Evolutionary conservation across 2,329 filamentous ascomycete genomes (phyloP), one percentile per base, ranked within the genome.

Genomic region (Teratosphaeria destructans): DNA sequence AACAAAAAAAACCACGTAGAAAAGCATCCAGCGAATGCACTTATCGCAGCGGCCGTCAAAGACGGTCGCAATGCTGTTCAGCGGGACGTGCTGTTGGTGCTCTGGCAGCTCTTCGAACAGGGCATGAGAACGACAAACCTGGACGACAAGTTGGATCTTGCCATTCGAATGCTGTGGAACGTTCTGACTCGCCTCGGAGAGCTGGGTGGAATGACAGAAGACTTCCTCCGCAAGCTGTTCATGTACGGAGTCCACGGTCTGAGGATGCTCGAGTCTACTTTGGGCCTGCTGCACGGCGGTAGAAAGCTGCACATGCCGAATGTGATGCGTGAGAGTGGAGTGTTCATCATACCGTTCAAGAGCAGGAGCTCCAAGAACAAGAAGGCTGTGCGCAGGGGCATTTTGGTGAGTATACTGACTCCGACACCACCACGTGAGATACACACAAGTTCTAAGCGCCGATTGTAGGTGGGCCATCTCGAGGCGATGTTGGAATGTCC

Each of bases 221-320:
- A 27, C 5, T 61, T 43, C 29, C 6, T 61, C 8, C 52, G 57
- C 43, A 53, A 43, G 53, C 32, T 61, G 10, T 61, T 61, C 54
- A 10, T 8, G n/a, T 34, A 55, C 29, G 59, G 59, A n/a, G 59
- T 59, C 43, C 59, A 59, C 23, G 47, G 26, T 6, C 43, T 61
- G 19, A 49, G 32, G 19, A 23, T 35, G 6, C 53, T 61, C 12
- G 59, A 56, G 54, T 16, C 32, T n/a, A 34, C 53, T 19, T 32
- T 56, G 19, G 34, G 32, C 19, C n/a, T 16, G 5, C 16, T 54
- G 23, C 47, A 58, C 29, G 32, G 55, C 35, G 57, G 43, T 2
- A 49, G 43, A 23, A 23, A 49, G 16, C 43, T 49, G 43, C n/a
- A 19, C 8, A 11, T 49, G 16, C 16, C n/a, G n/a, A 49, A 49